Evolutionary conservation across 169 alveolate genomes (phyloP).

Genomic region (Besnoitia besnoiti): DNA sequence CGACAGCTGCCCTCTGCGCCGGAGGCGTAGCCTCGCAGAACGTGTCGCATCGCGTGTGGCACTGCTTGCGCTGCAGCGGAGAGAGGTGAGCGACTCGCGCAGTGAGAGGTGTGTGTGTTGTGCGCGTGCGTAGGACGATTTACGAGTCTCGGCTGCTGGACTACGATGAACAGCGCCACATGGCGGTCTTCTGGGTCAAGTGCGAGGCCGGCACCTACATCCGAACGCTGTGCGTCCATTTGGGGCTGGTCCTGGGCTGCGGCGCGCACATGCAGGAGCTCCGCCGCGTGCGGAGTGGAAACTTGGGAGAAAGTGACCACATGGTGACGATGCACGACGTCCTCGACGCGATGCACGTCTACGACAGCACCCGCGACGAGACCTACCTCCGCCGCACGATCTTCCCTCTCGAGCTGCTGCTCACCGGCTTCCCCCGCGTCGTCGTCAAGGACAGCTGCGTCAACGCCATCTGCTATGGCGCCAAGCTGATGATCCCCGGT

Average conservation of each 20-base stretch:
- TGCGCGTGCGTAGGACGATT: constrained; percentile 90
- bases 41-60: background rate
- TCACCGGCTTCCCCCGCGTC: constrained; percentile 95
- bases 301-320: constrained; percentile 85
- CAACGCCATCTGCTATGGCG: constrained; percentile 99
- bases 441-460: constrained; percentile 99
- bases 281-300: constrained; percentile 96
- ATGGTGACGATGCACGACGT: constrained; percentile 99
- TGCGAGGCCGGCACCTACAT: constrained; percentile 99
- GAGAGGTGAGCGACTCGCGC: background rate
- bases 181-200: constrained; percentile 98
- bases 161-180: constrained; percentile 94
- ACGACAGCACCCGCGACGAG: constrained; percentile 88
- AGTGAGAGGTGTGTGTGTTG: no score
- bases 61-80: background rate
- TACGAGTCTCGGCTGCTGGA: constrained; percentile 97
- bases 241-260: constrained; percentile 97
- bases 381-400: constrained; percentile 96
- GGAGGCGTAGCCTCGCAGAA: background rate
- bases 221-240: constrained; percentile 99
- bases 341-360: constrained; percentile 95
- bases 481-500: constrained; percentile 98
- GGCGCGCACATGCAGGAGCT: constrained; percentile 99
- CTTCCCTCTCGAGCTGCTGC: constrained; percentile 96
- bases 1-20: no score